Evolutionary conservation across 2,329 filamentous ascomycete species (phyloP).

Genomic region (Westerdykella sp.): DNA sequence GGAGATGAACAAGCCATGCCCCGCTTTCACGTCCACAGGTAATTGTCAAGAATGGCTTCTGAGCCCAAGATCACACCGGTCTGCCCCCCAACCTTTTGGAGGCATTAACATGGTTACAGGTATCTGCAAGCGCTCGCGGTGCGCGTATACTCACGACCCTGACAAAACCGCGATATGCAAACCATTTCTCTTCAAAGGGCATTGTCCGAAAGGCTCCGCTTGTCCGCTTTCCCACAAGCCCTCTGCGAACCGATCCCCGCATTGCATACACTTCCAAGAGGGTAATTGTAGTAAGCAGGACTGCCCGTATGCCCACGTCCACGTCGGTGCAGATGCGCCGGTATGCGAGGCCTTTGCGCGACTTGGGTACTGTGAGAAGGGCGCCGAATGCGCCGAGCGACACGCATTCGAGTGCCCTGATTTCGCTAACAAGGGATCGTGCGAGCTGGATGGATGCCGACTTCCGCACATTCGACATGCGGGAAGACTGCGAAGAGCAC

Average conservation of each 20-base stretch:
- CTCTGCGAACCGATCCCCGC: slow-evolving; percentile 74
- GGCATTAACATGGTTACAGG: slow-evolving; percentile 43
- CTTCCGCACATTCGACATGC: slow-evolving; percentile 69
- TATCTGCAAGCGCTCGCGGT: slow-evolving; percentile 76
- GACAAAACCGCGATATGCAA: slow-evolving; percentile 87
- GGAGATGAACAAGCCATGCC: slow-evolving; percentile 13
- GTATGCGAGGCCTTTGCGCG: slow-evolving; percentile 82
- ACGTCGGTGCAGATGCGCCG: slow-evolving; percentile 66
- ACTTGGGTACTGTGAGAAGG: slow-evolving; percentile 83
- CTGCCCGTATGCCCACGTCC: slow-evolving; percentile 82
- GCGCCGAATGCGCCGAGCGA: slow-evolving; percentile 67
- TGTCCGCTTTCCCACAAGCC: slow-evolving; percentile 91
- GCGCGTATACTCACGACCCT: slow-evolving; percentile 77
- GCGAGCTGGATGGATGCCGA: slow-evolving; percentile 72
- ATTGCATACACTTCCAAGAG: slow-evolving; percentile 83
- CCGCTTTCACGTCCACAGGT: slow-evolving; percentile 30
- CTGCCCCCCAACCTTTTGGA: slow-evolving; percentile 1
- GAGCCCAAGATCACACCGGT: slow-evolving; percentile 3
- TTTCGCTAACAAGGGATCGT: slow-evolving; percentile 84
- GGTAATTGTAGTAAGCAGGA: slow-evolving; percentile 81
- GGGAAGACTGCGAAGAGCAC: slow-evolving; percentile 20
- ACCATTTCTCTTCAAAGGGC: slow-evolving; percentile 71
- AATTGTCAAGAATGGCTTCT: slow-evolving; percentile 12
- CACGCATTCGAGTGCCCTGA: slow-evolving; percentile 93
- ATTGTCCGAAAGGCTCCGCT: slow-evolving; percentile 67